phyloP scores from a whole-genome alignment of 805 yeast species.

The Scheffersomyces spartinae region DNA sequence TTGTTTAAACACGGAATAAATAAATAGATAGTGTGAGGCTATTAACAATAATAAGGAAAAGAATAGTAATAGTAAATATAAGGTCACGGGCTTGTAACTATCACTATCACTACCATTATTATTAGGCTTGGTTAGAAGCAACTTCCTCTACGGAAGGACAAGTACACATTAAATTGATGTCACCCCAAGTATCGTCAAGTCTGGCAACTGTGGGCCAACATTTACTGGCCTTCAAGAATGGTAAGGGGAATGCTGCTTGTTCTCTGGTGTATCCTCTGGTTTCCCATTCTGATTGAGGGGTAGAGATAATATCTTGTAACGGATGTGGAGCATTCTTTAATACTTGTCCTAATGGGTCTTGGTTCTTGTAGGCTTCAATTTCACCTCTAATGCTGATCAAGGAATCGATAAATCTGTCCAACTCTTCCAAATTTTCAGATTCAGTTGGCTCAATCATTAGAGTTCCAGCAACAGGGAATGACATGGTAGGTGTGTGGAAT shows the following conservation, averaged over 20 bases:
- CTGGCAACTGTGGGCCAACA: conserved; percentile 95
- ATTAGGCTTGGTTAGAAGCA: conserved; percentile 20
- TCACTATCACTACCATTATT: background rate
- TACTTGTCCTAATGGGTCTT: conserved; percentile 54
- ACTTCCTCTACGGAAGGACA: conserved; percentile 81
- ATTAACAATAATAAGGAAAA: too few relatives aligned
- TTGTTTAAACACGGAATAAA: too few relatives aligned
- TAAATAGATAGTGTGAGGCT: too few relatives aligned
- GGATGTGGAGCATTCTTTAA: conserved; percentile 92
- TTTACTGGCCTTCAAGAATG: conserved; percentile 60
- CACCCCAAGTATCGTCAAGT: conserved; percentile 92
- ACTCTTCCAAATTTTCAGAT: conserved; percentile 77
- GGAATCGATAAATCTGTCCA: conserved; percentile 84
- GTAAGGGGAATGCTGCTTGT: conserved; percentile 85
- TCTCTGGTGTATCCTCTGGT: conserved; percentile 83
- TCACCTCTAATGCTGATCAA: conserved; percentile 75
- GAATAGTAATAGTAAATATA: too few relatives aligned
- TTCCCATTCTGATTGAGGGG: conserved; percentile 60
- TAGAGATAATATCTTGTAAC: conserved; percentile 58
- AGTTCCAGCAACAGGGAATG: conserved; percentile 97
- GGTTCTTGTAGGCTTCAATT: conserved; percentile 53
- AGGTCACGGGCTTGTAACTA: too few relatives aligned
- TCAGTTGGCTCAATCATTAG: conserved; percentile 98
- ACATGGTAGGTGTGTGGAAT: conserved; percentile 97
- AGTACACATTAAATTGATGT: conserved; percentile 82